A percentile compares a stretch with the other conserved stretches of the same genome.
Conservation (phyloP, 805 yeast species). For the Candida sonorensis region DNA sequence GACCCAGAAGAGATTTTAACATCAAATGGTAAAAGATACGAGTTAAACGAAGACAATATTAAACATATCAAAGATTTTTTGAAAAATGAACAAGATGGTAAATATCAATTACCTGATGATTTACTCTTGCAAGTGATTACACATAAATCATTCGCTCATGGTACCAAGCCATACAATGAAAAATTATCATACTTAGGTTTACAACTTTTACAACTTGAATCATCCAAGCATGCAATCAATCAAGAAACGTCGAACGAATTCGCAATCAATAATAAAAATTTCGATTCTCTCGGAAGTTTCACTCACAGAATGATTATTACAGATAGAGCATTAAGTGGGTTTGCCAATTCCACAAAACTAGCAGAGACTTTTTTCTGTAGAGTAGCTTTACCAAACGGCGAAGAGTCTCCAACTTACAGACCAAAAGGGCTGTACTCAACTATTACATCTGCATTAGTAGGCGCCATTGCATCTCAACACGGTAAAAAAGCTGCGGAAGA, state of each 20-base stretch:
- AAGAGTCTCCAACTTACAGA: constrained; percentile 26
- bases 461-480: constrained; percentile 57
- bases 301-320: constrained; percentile 46
- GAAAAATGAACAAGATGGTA: constrained; percentile 22
- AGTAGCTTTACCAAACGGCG: constrained; percentile 27
- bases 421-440: constrained; percentile 26
- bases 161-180: constrained; percentile 83
- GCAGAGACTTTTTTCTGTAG: constrained; percentile 61
- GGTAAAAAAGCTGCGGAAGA: constrained; percentile 54
- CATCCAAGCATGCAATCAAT: constrained; percentile 36
- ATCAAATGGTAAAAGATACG: constrained; percentile 49
- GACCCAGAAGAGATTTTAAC: constrained; percentile 57
- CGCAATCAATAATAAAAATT: constrained; percentile 41
- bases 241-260: constrained; percentile 23
- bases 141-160: constrained; percentile 93
- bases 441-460: constrained; percentile 44
- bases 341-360: constrained; percentile 42
- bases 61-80: constrained; percentile 43
- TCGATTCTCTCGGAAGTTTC: constrained; percentile 55
- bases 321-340: constrained; percentile 42
- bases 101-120: constrained; percentile 51
- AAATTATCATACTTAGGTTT: constrained; percentile 69
- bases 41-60: constrained; percentile 41
- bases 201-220: constrained; percentile 46
- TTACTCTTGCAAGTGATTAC: constrained; percentile 77